These are phyloP conservation scores for Russula abietina DNA, from an alignment of 768 basidiomycete genomes.

Conservation along the genomic window DNA sequence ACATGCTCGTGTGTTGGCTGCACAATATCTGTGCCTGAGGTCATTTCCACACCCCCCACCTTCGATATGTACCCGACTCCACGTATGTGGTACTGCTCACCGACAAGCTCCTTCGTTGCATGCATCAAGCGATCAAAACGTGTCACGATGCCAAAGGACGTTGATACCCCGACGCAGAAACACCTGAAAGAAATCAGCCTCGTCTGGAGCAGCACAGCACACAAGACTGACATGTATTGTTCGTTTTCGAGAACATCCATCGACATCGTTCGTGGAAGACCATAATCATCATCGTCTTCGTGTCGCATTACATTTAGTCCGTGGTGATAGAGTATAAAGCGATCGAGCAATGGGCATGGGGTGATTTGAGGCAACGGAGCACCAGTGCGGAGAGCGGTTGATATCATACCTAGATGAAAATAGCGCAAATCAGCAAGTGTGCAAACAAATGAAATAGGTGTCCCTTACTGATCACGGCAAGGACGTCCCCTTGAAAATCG, in stretches of 20 bases:
- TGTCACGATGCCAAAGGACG: conserved; percentile 57
- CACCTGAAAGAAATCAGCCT: conserved; percentile 35
- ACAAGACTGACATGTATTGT: conserved; percentile 62
- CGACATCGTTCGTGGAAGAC: conserved; percentile 63
- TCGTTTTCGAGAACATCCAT: conserved; percentile 68
- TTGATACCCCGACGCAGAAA: conserved; percentile 70
- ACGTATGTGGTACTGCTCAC: conserved; percentile 82
- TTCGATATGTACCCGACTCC: conserved; percentile 42
- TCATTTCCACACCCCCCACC: conserved; percentile 30
- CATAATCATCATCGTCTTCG: conserved; percentile 69
- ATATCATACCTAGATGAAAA: conserved; percentile 56
- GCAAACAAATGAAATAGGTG: background rate
- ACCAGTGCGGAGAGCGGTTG: conserved; percentile 68
- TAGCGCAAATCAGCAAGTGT: background rate
- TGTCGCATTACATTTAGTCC: conserved; percentile 64
- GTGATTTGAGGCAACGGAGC: conserved; percentile 80
- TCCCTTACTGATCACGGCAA: conserved; percentile 69
- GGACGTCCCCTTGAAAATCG: conserved; percentile 77
- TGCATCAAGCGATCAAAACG: conserved; percentile 74
- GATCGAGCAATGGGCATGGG: conserved; percentile 57
- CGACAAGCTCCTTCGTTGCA: conserved; percentile 79
- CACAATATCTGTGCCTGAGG: conserved; percentile 31
- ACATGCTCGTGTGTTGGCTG: conserved; percentile 17
- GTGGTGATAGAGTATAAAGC: conserved; percentile 44
- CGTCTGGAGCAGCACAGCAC: background rate